phyloP scores from a whole-genome alignment of 768 basidiomycete species.

The Panellus pusillus region DNA sequence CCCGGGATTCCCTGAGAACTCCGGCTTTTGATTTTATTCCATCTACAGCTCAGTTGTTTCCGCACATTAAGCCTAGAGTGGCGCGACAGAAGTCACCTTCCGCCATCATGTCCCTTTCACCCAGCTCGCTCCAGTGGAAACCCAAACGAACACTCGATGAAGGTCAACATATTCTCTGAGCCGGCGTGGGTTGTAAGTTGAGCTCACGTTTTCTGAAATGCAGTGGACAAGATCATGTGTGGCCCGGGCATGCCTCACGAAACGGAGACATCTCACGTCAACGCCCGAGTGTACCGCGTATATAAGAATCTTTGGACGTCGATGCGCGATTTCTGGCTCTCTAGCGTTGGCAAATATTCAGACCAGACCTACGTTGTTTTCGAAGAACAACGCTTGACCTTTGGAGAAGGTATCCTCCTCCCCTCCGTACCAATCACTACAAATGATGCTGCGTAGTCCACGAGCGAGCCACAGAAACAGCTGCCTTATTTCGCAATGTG shows the following conservation, averaged over 20 bases:
- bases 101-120: conserved; percentile 10
- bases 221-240: conserved; percentile 48
- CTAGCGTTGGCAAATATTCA: conserved; percentile 38
- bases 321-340: conserved; percentile 55
- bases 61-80: too few relatives aligned
- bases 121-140: conserved; percentile 37
- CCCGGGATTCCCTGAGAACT: too few relatives aligned
- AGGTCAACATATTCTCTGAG: conserved; percentile 31
- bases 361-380: conserved; percentile 56
- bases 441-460: conserved; percentile 28
- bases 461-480: conserved; percentile 41
- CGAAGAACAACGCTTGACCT: conserved; percentile 50
- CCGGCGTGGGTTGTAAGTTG: background rate
- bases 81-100: too few relatives aligned
- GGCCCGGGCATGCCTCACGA: conserved; percentile 50
- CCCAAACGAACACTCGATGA: conserved; percentile 41
- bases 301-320: conserved; percentile 62
- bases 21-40: too few relatives aligned
- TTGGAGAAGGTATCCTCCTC: conserved; percentile 31
- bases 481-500: conserved; percentile 42
- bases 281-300: conserved; percentile 49
- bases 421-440: background rate
- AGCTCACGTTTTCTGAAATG: background rate
- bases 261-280: conserved; percentile 44
- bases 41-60: too few relatives aligned